Evolutionary conservation across 2,329 filamentous ascomycete species (phyloP), one percentile per base, ranked within the genome.

Genomic region (Botrytis fabae): DNA sequence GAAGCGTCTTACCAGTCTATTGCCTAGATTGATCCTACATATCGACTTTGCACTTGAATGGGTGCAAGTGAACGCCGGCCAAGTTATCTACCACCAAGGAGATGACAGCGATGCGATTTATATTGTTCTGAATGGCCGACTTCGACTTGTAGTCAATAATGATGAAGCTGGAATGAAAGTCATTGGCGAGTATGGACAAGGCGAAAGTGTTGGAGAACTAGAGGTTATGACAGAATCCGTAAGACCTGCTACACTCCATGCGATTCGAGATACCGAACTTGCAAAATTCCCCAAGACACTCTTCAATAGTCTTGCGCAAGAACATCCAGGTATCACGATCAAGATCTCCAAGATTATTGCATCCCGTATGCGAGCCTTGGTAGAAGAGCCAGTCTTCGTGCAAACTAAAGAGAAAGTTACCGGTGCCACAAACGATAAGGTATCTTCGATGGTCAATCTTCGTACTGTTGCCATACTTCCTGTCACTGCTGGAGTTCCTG

Each of bases 311-410:
- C 88, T 99, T 70, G 96, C 96, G 0, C 92, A 97, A 80, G 96
- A 99, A 80, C 96, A 99, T 80, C 96, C 96, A 8, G 97, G 94
- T 61, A 99, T 99, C 79, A 98, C 96, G 0, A 98, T 99, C 82
- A 98, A 98, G 82, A 97, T 99, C 42, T 98, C 96, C 1, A 99
- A 98, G 82, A 96, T 99, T 77, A 98, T 99, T 78, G 96, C 96
- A 0, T 94, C 95, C 51, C 90, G 96, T 4, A 98, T 99, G 96
- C 88, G 95, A 74, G 89, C 93, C 60, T 84, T 98, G 57, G 89
- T 98, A 32, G 94, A 98, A 78, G 92, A 95, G 78, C 93, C 94
- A 2, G 84, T 93, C 25, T 87, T 89, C 51, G 87, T 91, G 57
- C 86, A 90, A 70, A 86, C 87, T 14, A 89, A 89, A 74, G 92